A percentile compares a stretch with the other conserved stretches of the same genome.
These are phyloP conservation scores for Lomentospora prolificans DNA, from an alignment of 2,329 filamentous ascomycete species.

Conservation along the genomic window DNA sequence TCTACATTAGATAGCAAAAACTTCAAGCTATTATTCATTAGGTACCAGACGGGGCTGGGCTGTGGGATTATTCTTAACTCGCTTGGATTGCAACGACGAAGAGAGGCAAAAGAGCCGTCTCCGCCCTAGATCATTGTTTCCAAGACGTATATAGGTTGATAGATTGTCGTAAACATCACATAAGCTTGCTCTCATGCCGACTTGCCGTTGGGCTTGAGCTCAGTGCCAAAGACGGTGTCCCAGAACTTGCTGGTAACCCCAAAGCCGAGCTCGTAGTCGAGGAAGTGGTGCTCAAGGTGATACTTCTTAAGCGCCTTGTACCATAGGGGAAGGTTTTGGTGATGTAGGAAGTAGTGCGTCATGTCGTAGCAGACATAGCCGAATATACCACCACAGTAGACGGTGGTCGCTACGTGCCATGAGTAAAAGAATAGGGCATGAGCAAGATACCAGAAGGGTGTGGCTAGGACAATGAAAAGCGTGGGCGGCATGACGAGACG, in stretches of 20 bases:
- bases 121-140: not conserved
- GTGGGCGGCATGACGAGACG: constrained; percentile 94
- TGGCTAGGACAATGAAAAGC: constrained; percentile 72
- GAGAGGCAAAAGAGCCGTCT: not conserved
- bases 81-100: not conserved
- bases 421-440: constrained; percentile 73
- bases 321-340: constrained; percentile 81
- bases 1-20: not conserved
- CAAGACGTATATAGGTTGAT: too few relatives aligned
- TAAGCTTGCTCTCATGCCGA: not conserved
- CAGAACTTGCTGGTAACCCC: constrained; percentile 95
- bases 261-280: constrained; percentile 95
- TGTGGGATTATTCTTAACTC: not conserved
- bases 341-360: constrained; percentile 98
- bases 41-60: not conserved
- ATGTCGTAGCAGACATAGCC: constrained; percentile 95
- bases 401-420: constrained; percentile 70
- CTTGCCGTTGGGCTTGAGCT: constrained; percentile 37
- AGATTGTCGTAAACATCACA: too few relatives aligned
- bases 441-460: constrained; percentile 87
- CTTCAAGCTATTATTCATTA: not conserved
- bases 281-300: constrained; percentile 93
- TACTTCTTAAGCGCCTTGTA: constrained; percentile 95
- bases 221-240: constrained; percentile 86
- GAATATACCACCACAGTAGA: constrained; percentile 85